Evolutionary conservation across 1,284 basidiomycete species (phyloP), one percentile per base, ranked within the genome.

Genomic region (Puccinia coronata): DNA sequence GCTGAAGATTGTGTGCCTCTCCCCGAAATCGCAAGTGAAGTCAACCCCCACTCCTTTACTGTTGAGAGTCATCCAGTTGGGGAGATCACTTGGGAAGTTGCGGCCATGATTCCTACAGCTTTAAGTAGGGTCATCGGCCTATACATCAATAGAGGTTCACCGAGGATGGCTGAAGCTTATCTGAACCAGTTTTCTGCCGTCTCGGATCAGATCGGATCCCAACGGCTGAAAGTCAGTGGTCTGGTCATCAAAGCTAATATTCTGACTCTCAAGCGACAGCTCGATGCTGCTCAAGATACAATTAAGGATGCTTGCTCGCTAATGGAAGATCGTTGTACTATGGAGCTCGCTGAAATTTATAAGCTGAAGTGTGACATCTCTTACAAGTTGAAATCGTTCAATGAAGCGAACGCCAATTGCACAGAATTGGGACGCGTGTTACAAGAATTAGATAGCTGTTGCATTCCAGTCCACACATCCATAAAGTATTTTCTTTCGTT

Each of bases 81-180:
- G 23, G 78, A 80, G 49, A 67, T 80, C 28, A 80, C 65, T 28
- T 80, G 78, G 78, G 34, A 80, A 69, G 39, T 80, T 47, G 78
- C 78, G 2, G 51, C 49, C 1, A 70, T 70, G 67, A 80, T 80
- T 47, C 53, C 69, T 57, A 36, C n/a, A 59, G 69, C 39, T 20
- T 70, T 80, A 28, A 72, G 47, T 55, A 59, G 78, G 43, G 69
- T 70, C n/a, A 80, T 61, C 25, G 34, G 9, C n/a, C 47, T 80
- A 61, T 80, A 80, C 57, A 57, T 72, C 18, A 71, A 53, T 41
- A 70, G 55, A 36, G 77, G 78, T n/a, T 80, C 78, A 20, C 78
- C 78, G n/a, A 67, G 78, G 31, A 72, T 80, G 69, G 78, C 78
- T 23, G 78, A 80, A 72, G 78, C 65, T 28, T 80, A 80, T 72